These are phyloP conservation scores for Kitagawia praeruptora DNA, from an alignment of 129 eudicot species.

Conservation along the genomic window DNA sequence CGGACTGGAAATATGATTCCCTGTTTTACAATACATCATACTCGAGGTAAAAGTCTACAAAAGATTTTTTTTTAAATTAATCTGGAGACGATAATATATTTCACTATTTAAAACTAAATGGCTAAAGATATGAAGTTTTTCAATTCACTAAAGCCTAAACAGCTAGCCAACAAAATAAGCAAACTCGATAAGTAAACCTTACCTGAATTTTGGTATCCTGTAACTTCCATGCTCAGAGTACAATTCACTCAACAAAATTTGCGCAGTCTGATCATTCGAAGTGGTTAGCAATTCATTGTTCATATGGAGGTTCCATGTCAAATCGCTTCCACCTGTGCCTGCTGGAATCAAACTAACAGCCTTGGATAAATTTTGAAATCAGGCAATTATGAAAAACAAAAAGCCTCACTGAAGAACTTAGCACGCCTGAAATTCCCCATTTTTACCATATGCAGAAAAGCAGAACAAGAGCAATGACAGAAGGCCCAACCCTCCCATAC, in stretches of 20 bases:
- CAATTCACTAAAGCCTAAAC: background rate
- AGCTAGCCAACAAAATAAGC: background rate
- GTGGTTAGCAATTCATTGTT: background rate
- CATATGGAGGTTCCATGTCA: background rate
- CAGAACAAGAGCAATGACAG: background rate
- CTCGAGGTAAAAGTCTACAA: background rate
- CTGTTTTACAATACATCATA: background rate
- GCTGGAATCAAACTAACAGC: background rate
- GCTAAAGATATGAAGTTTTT: background rate
- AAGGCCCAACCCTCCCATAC: background rate
- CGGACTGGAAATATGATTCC: background rate
- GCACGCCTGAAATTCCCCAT: background rate
- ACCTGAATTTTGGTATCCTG: background rate
- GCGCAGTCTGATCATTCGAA: background rate
- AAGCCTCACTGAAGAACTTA: background rate
- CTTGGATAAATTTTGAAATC: background rate
- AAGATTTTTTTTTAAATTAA: background rate
- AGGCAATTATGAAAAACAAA: background rate
- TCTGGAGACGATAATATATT: background rate
- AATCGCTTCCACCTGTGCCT: background rate
- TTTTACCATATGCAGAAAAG: background rate
- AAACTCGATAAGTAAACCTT: background rate
- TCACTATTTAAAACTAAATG: background rate
- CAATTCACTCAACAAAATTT: background rate
- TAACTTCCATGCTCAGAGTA: background rate